Evolutionary conservation across 1,284 basidiomycete species (phyloP), one percentile per base, ranked within the genome.

Genomic region (Mycena citricolor): DNA sequence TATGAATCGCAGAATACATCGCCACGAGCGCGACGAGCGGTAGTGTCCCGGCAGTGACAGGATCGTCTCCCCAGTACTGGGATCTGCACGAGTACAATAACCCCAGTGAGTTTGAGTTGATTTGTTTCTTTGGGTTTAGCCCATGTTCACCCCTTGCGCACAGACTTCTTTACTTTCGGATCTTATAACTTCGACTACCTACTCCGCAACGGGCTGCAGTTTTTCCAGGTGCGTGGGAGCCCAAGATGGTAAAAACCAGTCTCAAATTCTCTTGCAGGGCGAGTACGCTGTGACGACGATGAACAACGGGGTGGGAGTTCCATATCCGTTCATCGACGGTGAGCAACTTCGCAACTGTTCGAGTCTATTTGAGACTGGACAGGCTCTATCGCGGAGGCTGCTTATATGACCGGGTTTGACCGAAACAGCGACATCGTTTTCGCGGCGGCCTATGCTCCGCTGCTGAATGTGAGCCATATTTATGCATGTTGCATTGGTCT

Each of bases 351-450:
- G n/a, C n/a, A n/a, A n/a, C n/a, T n/a, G n/a, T n/a, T n/a, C n/a
- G n/a, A 32, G 16, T 26, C 17, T n/a, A n/a, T n/a, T n/a, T n/a
- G n/a, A n/a, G n/a, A n/a, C n/a, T n/a, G n/a, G n/a, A n/a, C 24
- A 71, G 69, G 66, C 49, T 50, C 69, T 14, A 58, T 65, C n/a
- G 66, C 64, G 14, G 85, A 87, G 61, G 83, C 81, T 5, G 79
- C 79, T 0, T 87, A 79, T 59, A 86, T 86, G 78, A 83, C 79
- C 4, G 83, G 82, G 3, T 60, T 86, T 6, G 85, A 87, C 19
- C 41, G 41, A 13, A 71, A 78, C 52, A 64, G 64, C 36, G 70
- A 75, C 50, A 66, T 78, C 36, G 70, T 76, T 8, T 85, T 85
- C 52, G 81, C 81, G 7, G 75, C 83, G 0, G 74, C 81, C 2